Evolutionary conservation across 2,329 filamentous ascomycete genomes (phyloP), one percentile per base, ranked within the genome.

Genomic region (Emmonsiellopsis sp.): DNA sequence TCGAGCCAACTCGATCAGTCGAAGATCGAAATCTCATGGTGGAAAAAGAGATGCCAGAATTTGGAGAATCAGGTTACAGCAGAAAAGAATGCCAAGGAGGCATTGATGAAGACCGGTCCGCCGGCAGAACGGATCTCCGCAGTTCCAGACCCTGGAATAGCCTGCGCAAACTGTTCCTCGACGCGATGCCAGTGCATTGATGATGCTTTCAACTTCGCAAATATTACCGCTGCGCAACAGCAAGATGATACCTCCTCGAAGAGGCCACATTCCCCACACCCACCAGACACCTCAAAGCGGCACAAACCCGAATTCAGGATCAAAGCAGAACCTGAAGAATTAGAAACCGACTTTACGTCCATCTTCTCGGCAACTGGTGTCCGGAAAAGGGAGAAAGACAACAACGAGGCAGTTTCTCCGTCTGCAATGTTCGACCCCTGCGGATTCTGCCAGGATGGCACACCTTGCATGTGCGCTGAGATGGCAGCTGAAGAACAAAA

Each of bases 361-460:
- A 77, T 82, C 60, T 86, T 86, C 73, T 79, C 53, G 72, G 75
- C 64, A 72, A 75, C 60, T 65, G 73, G 60, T 49, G 66, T 56
- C 31, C 52, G 55, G 49, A 60, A 65, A 59, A 27, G 21, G 21
- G 50, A 57, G 59, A 45, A 62, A 56, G 48, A 59, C 57, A 56
- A 34, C 55, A 53, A 47, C 46, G 58, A 57, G 40, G 63, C 59
- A 57, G 68, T 65, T 57, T 70, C 63, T 60, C 70, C 57, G 45
- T 64, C 66, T 17, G 63, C 69, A n/a, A 73, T 79, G 5, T 78
- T 81, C 57, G 87, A 92, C 61, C 79, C 81, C 17, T 93, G 88
- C 66, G 88, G 88, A 6, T 93, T 93, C 71, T 93, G 88, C 69
- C 82, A 85, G 57, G 86, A 91, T 55, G 87, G 86, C 4, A 90